phyloP scores from a whole-genome alignment of 176 grass and related monocot species.

The Zizania latifolia region DNA sequence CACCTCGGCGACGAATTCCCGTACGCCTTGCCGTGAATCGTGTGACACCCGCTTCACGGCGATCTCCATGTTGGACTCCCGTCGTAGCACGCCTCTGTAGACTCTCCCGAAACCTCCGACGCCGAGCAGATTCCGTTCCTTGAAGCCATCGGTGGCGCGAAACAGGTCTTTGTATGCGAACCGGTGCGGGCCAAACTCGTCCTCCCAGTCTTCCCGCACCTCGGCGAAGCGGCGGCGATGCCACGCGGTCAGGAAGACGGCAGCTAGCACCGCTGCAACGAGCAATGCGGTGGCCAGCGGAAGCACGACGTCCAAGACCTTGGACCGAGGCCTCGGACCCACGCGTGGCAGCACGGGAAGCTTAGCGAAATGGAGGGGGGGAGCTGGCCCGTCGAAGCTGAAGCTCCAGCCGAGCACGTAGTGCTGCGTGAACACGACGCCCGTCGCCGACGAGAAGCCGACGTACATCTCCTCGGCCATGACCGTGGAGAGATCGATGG shows the following conservation, averaged over 20 bases:
- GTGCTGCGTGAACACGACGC: slow-evolving; percentile 14
- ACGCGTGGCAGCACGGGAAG: slow-evolving; percentile 22
- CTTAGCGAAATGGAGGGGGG: neutral
- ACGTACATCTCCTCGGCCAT: slow-evolving; percentile 21
- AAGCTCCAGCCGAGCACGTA: slow-evolving; percentile 53
- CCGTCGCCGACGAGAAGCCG: slow-evolving; percentile 33
- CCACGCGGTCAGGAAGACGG: neutral
- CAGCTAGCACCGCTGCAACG: neutral
- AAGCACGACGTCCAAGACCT: neutral
- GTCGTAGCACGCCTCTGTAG: slow-evolving; percentile 8
- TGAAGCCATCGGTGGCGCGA: slow-evolving; percentile 35
- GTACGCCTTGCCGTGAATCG: slow-evolving; percentile 22
- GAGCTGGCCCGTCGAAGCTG: slow-evolving; percentile 17
- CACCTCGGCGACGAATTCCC: slow-evolving; percentile 38
- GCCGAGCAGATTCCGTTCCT: slow-evolving; percentile 9
- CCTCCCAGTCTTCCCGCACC: slow-evolving; percentile 38
- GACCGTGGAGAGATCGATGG: slow-evolving; percentile 26
- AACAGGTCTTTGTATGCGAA: slow-evolving; percentile 43
- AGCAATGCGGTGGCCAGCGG: slow-evolving; percentile 3
- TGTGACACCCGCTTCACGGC: slow-evolving; percentile 33
- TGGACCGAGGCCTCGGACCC: slow-evolving; percentile 9
- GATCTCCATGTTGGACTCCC: neutral
- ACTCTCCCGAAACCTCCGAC: slow-evolving; percentile 32
- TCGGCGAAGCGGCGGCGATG: slow-evolving; percentile 14
- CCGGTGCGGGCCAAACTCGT: slow-evolving; percentile 34